A percentile compares a stretch with the other conserved stretches of the same genome.
Evolutionary conservation across 257 asterid genomes (phyloP).

Genomic region (Osmanthus fragrans): DNA sequence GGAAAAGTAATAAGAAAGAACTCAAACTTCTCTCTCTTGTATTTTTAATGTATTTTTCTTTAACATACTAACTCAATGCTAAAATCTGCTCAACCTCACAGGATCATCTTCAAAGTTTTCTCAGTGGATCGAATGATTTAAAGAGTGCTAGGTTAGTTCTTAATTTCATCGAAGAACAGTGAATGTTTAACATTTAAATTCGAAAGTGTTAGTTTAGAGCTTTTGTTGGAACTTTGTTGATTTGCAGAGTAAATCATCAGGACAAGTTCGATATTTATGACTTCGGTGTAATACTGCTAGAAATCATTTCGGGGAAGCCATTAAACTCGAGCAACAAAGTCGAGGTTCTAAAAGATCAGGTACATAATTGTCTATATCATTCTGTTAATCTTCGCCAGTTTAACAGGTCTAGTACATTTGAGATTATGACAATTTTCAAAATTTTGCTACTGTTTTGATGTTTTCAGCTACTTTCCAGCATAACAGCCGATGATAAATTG

Average conservation of each 20-base stretch:
- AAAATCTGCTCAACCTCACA: constrained; percentile 34
- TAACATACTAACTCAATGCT: constrained; percentile 9
- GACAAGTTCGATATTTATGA: constrained; percentile 71
- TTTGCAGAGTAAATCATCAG: constrained; percentile 55
- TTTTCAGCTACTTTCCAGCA: constrained; percentile 57
- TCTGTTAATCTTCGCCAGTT: neutral
- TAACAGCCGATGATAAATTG: constrained; percentile 46
- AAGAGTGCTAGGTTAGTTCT: constrained; percentile 53
- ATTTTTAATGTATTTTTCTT: neutral
- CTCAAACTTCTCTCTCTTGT: neutral
- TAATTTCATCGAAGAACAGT: neutral
- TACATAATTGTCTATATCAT: constrained; percentile 19
- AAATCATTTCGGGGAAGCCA: constrained; percentile 64
- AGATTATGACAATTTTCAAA: neutral
- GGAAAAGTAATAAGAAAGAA: constrained; percentile 45
- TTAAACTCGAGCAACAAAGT: constrained; percentile 48
- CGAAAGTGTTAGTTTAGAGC: neutral
- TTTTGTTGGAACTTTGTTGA: neutral
- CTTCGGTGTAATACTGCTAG: constrained; percentile 76
- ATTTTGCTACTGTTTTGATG: neutral
- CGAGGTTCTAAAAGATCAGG: constrained; percentile 60
- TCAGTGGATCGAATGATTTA: constrained; percentile 41
- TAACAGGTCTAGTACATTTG: neutral
- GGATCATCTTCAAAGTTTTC: constrained; percentile 38
- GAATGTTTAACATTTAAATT: neutral